These are phyloP conservation scores for Neonectria coccinea DNA, from an alignment of 2,329 filamentous ascomycete genomes.

Conservation along the genomic window DNA sequence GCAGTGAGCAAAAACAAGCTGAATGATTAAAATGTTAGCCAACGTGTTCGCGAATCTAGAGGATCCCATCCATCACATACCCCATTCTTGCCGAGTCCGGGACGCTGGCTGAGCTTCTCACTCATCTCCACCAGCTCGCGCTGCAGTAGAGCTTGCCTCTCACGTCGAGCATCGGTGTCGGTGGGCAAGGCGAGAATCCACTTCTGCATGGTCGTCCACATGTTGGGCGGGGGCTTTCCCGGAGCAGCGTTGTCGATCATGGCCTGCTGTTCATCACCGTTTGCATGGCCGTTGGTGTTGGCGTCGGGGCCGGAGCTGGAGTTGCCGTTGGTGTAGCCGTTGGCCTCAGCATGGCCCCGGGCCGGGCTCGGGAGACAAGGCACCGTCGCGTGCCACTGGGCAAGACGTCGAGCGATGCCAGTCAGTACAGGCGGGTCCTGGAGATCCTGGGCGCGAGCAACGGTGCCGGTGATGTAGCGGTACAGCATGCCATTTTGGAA, in stretches of 20 bases:
- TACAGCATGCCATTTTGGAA: conserved; percentile 98
- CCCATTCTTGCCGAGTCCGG: conserved; percentile 80
- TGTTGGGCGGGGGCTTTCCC: conserved; percentile 81
- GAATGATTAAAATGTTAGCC: conserved; percentile 31
- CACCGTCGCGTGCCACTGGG: conserved; percentile 89
- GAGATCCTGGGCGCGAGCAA: conserved; percentile 84
- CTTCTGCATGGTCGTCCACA: conserved; percentile 96
- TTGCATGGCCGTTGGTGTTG: conserved; percentile 43
- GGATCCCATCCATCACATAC: conserved; percentile 60
- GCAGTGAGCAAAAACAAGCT: conserved; percentile 94
- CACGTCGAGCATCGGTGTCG: conserved; percentile 74
- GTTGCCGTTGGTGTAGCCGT: conserved; percentile 49
- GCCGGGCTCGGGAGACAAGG: conserved; percentile 63
- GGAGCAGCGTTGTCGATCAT: conserved; percentile 66
- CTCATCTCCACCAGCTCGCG: conserved; percentile 79
- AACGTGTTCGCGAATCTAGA: conserved; percentile 13
- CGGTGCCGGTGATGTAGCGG: conserved; percentile 84
- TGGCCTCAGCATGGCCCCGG: conserved; percentile 34
- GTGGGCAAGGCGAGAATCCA: conserved; percentile 91
- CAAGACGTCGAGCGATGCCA: conserved; percentile 85
- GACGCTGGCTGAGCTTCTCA: conserved; percentile 77
- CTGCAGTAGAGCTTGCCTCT: conserved; percentile 76
- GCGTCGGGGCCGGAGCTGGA: conserved; percentile 52
- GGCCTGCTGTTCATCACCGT: conserved; percentile 51
- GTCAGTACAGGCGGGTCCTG: conserved; percentile 80